Conservation (phyloP, 2,329 filamentous ascomycete species). For the Cladosporium sp. region DNA sequence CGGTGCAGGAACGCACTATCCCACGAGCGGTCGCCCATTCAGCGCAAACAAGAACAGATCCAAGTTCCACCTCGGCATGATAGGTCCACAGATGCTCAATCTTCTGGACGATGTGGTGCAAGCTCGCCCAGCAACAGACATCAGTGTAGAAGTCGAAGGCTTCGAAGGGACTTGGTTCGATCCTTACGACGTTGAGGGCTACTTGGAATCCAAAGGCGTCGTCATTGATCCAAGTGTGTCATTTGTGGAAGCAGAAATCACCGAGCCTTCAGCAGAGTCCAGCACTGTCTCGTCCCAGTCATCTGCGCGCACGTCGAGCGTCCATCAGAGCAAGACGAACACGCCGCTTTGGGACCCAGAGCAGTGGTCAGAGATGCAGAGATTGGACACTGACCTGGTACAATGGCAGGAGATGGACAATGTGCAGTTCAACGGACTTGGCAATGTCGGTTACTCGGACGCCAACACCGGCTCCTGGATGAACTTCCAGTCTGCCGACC, state of each 20-base stretch:
- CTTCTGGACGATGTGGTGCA: conserved; percentile 31
- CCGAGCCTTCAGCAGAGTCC: conserved; percentile 29
- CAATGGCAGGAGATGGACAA: conserved; percentile 14
- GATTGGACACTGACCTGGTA: not conserved
- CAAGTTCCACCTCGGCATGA: conserved; percentile 33
- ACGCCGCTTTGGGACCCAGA: conserved; percentile 18
- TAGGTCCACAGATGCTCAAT: conserved; percentile 35
- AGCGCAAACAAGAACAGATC: conserved; percentile 23
- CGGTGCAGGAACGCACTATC: conserved; percentile 67
- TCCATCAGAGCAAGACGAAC: not conserved
- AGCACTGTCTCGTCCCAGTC: conserved; percentile 2
- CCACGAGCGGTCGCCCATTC: conserved; percentile 20
- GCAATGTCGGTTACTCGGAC: conserved; percentile 30
- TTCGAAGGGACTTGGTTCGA: conserved; percentile 78
- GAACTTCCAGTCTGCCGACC: conserved; percentile 28
- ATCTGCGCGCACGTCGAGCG: conserved; percentile 12
- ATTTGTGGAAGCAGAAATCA: conserved; percentile 61
- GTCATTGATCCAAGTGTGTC: conserved; percentile 63
- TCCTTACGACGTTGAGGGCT: conserved; percentile 73
- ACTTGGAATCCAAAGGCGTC: conserved; percentile 66
- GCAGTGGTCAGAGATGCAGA: conserved; percentile 17
- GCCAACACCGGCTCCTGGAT: conserved; percentile 32
- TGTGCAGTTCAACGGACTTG: conserved; percentile 10
- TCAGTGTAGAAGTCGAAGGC: conserved; percentile 57
- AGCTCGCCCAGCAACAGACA: conserved; percentile 33